Evolutionary conservation across 2,329 filamentous ascomycete genomes (phyloP).

Genomic region (Fulvia fulva): DNA sequence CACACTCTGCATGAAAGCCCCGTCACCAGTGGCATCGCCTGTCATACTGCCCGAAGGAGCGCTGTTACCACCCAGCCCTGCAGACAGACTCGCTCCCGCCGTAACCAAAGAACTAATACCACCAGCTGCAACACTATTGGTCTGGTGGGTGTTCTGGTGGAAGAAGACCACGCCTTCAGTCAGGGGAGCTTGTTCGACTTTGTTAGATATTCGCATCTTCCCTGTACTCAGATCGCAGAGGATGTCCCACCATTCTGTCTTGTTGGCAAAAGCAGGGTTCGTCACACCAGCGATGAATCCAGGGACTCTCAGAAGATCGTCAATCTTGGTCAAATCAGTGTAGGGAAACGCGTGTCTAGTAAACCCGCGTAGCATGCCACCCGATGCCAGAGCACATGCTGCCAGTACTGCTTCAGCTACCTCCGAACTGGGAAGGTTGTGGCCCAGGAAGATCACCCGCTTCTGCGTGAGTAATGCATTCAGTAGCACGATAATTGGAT

Average conservation of each 20-base stretch:
- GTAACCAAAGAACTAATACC: conserved; percentile 29
- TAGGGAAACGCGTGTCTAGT: conserved; percentile 96
- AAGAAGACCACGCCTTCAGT: conserved; percentile 87
- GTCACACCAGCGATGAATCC: conserved; percentile 98
- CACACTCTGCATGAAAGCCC: conserved; percentile 83
- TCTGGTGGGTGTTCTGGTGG: conserved; percentile 54
- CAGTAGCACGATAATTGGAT: conserved; percentile 89
- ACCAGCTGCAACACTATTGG: conserved; percentile 25
- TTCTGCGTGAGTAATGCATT: conserved; percentile 97
- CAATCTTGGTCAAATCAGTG: conserved; percentile 95
- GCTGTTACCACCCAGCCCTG: conserved; percentile 31
- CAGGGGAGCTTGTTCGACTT: conserved; percentile 72
- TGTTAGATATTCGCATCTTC: conserved; percentile 88
- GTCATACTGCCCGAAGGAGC: conserved; percentile 28
- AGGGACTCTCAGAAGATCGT: conserved; percentile 90
- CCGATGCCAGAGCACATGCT: conserved; percentile 90
- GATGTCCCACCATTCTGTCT: conserved; percentile 97
- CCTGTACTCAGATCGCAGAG: conserved; percentile 90
- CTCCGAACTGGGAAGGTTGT: conserved; percentile 91
- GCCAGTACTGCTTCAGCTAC: conserved; percentile 97
- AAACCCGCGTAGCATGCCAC: conserved; percentile 87
- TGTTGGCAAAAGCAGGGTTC: conserved; percentile 91
- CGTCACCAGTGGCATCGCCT: conserved; percentile 76
- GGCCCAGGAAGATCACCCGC: conserved; percentile 88
- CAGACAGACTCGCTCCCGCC: conserved; percentile 34